Evolutionary conservation across 495 filamentous ascomycete species (phyloP).

Genomic region (Bacidia gigantensis): DNA sequence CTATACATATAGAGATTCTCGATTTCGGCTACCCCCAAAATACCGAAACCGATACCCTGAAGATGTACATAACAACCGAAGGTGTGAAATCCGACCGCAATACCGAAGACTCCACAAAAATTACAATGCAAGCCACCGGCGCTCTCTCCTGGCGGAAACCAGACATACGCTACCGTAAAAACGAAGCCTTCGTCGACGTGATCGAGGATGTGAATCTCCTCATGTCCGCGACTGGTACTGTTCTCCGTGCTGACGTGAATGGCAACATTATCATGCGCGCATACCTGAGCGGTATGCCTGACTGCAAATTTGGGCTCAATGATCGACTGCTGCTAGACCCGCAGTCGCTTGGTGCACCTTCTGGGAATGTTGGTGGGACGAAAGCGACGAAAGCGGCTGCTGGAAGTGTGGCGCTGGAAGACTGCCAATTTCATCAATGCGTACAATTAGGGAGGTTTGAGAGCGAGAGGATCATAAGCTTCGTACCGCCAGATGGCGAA

Average conservation of each 20-base stretch:
- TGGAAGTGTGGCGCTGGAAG: conserved; percentile 89
- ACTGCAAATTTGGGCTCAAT: conserved; percentile 99
- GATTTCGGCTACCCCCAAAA: conserved; percentile 99
- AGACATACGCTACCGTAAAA: conserved; percentile 98
- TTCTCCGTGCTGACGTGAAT: conserved; percentile 92
- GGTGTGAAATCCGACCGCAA: conserved; percentile 92
- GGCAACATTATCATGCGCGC: conserved; percentile 98
- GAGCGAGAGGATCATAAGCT: conserved; percentile 92
- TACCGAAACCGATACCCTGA: conserved; percentile 95
- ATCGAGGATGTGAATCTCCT: conserved; percentile 99
- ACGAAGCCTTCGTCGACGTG: conserved; percentile 97
- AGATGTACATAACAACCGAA: conserved; percentile 99
- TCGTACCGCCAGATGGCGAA: conserved; percentile 94
- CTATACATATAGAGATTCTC: conserved; percentile 60
- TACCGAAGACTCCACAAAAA: conserved; percentile 84
- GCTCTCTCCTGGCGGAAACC: conserved; percentile 92
- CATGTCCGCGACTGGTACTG: conserved; percentile 90
- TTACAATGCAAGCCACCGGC: conserved; percentile 98
- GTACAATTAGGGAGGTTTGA: conserved; percentile 97
- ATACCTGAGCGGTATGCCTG: conserved; percentile 89
- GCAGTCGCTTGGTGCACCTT: conserved; percentile 49
- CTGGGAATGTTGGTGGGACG: conserved; percentile 54
- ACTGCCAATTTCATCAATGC: conserved; percentile 99
- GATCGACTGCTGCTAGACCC: conserved; percentile 85
- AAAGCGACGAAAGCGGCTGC: conserved; percentile 92